Percentiles rank a stretch among this genome's conserved stretches.
These are phyloP conservation scores for Chaetomiaceae sp. DNA, from an alignment of 2,329 filamentous ascomycete genomes.

Conservation along the genomic window DNA sequence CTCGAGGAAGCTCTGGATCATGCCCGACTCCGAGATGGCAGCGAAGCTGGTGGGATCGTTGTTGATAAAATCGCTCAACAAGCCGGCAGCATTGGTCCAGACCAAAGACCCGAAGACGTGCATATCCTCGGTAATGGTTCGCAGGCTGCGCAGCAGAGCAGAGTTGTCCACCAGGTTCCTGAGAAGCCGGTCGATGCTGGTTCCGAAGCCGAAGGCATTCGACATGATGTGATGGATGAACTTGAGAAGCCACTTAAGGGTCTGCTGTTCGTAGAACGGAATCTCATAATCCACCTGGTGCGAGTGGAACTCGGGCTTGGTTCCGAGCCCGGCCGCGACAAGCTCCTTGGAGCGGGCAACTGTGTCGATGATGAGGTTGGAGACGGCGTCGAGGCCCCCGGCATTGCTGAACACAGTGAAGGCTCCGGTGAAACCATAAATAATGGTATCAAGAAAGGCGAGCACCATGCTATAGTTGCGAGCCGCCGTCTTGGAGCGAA, in stretches of 20 bases:
- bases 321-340: conserved; percentile 65
- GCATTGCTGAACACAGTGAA: conserved; percentile 78
- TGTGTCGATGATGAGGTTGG: conserved; percentile 78
- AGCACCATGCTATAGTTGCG: conserved; percentile 80
- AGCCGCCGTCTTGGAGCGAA: conserved; percentile 77
- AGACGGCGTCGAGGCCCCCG: conserved; percentile 82
- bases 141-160: conserved; percentile 72
- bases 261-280: conserved; percentile 89
- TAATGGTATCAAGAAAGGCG: conserved; percentile 80
- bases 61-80: conserved; percentile 94
- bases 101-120: conserved; percentile 82
- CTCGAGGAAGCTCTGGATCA: conserved; percentile 82
- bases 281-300: conserved; percentile 88
- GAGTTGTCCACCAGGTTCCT: conserved; percentile 94
- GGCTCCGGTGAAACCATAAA: conserved; percentile 79
- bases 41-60: conserved; percentile 97
- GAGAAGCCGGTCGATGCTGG: conserved; percentile 83
- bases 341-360: conserved; percentile 65
- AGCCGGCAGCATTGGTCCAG: conserved; percentile 91
- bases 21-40: conserved; percentile 87
- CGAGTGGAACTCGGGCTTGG: conserved; percentile 65
- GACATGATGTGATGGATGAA: conserved; percentile 95
- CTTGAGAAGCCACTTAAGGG: conserved; percentile 88
- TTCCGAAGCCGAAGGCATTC: conserved; percentile 63
- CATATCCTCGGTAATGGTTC: conserved; percentile 76